Conservation (phyloP, 345 rosid species). For the Brassica incana region DNA sequence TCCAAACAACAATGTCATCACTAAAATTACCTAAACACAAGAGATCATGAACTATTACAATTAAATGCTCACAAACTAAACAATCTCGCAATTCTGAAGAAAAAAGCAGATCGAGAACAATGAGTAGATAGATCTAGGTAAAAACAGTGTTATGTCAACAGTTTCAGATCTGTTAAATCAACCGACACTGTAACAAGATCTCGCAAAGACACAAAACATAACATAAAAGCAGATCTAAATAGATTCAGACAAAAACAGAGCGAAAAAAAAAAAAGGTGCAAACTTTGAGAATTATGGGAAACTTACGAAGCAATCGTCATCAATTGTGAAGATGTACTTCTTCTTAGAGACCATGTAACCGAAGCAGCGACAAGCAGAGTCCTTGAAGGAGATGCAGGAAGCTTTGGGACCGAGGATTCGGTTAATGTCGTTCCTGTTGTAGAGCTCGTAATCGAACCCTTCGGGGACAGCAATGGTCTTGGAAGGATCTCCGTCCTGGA, state of each 20-base stretch:
- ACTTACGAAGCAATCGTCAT: background rate
- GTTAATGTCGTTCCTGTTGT: background rate
- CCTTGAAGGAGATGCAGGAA: background rate
- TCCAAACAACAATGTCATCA: constrained; percentile 1
- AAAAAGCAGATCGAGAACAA: constrained; percentile 19
- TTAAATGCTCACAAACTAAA: background rate
- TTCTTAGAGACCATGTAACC: background rate
- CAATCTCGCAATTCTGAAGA: background rate
- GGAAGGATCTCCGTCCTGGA: background rate
- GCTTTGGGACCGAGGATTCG: background rate
- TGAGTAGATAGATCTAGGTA: constrained; percentile 26
- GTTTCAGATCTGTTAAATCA: constrained; percentile 9
- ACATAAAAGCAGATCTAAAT: constrained; percentile 16
- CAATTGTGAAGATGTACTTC: background rate
- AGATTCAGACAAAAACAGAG: background rate
- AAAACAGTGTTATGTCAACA: background rate
- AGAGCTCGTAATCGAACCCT: background rate
- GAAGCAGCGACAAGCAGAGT: background rate
- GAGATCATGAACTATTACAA: background rate
- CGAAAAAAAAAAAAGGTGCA: no score
- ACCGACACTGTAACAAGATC: constrained; percentile 3
- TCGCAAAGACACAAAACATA: background rate
- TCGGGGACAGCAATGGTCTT: background rate
- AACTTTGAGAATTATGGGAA: background rate
- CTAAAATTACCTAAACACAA: background rate